Conservation (phyloP, 192 early-diverging fungal genomes). For the Coemansia sp. region DNA sequence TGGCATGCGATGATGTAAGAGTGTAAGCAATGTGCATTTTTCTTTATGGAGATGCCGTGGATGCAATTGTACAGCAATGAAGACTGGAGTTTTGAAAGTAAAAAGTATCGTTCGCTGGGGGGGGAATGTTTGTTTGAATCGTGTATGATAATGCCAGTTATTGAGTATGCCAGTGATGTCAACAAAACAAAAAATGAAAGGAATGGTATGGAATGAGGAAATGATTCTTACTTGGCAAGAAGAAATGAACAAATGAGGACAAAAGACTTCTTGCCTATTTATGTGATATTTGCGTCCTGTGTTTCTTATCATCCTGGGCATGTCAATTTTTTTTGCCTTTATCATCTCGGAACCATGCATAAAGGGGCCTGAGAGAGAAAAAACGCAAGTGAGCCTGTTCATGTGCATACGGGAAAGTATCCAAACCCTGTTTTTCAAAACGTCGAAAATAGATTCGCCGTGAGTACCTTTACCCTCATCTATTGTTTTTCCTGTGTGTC, state of each 20-base stretch:
- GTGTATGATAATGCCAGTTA: background rate
- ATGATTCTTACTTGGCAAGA: background rate
- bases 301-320: background rate
- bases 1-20: background rate
- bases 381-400: slow-evolving; percentile 2
- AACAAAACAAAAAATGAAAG: background rate
- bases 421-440: background rate
- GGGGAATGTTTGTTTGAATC: background rate
- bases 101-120: background rate
- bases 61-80: background rate
- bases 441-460: background rate
- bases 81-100: too few species aligned
- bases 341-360: background rate
- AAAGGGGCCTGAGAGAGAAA: background rate
- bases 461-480: background rate
- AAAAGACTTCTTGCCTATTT: background rate
- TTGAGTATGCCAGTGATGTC: background rate
- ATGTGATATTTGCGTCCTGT: background rate
- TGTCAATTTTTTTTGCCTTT: background rate
- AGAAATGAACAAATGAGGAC: background rate
- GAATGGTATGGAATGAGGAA: background rate
- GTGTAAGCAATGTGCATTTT: background rate
- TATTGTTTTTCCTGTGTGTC: background rate
- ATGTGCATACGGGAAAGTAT: background rate
- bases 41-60: background rate